phyloP scores from a whole-genome alignment of 2,329 filamentous ascomycete genomes.

The Botrytis cinerea region DNA sequence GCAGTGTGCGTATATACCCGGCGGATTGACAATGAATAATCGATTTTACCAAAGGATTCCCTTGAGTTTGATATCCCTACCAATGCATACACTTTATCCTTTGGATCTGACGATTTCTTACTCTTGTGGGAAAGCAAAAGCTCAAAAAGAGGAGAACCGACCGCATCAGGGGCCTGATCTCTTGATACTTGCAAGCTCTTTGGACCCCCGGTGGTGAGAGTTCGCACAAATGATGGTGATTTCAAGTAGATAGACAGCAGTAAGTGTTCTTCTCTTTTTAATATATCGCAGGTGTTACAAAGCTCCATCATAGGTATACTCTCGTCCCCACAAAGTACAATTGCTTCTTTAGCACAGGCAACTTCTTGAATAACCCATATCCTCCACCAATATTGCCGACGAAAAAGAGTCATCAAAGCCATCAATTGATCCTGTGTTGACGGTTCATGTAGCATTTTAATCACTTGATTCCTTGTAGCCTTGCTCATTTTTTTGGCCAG shows the following conservation, averaged over 20 bases:
- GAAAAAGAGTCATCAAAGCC: slow-evolving; percentile 43
- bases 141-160: slow-evolving; percentile 34
- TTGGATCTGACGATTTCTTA: slow-evolving; percentile 38
- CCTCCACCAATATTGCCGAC: slow-evolving; percentile 45
- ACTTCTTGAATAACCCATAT: slow-evolving; percentile 50
- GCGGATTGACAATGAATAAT: slow-evolving; percentile 33
- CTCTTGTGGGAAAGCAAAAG: slow-evolving; percentile 36
- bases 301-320: slow-evolving; percentile 44
- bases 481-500: slow-evolving; percentile 30
- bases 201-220: slow-evolving; percentile 33
- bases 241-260: slow-evolving; percentile 30
- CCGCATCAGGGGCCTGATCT: slow-evolving; percentile 25
- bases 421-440: slow-evolving; percentile 33
- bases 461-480: slow-evolving; percentile 26
- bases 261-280: slow-evolving; percentile 27
- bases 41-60: slow-evolving; percentile 31
- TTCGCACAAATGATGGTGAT: slow-evolving; percentile 30
- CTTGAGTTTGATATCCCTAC: slow-evolving; percentile 35
- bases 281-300: slow-evolving; percentile 32
- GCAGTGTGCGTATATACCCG: slow-evolving; percentile 36
- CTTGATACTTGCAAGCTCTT: slow-evolving; percentile 34
- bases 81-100: slow-evolving; percentile 39
- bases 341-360: slow-evolving; percentile 41
- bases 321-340: slow-evolving; percentile 45
- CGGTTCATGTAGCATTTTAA: slow-evolving; percentile 26